phyloP scores from a whole-genome alignment of 345 rosid species.

The Eucalyptus polyanthemos region DNA sequence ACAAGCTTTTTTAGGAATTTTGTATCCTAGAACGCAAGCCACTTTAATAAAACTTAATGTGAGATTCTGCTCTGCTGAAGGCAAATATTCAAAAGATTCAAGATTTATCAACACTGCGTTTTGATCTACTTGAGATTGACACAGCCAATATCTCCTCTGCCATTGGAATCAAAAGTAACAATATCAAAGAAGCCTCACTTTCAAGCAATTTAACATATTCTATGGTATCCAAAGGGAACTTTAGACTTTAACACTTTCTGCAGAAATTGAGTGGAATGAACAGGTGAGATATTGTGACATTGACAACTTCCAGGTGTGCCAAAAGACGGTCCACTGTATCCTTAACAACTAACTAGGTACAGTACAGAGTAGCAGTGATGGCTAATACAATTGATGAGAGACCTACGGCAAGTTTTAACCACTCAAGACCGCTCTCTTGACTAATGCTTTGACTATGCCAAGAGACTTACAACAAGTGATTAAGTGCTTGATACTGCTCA shows the following conservation, averaged over 20 bases:
- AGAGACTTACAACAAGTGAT: neutral
- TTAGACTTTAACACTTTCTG: neutral
- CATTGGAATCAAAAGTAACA: neutral
- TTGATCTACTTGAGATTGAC: neutral
- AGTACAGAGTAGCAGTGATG: neutral
- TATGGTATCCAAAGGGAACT: neutral
- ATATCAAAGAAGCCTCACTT: neutral
- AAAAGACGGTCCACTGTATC: neutral
- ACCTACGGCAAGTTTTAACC: neutral
- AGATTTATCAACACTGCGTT: neutral
- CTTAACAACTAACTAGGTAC: neutral
- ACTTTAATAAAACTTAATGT: neutral
- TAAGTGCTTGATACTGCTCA: neutral
- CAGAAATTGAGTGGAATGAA: neutral
- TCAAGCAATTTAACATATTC: neutral
- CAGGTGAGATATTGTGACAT: neutral
- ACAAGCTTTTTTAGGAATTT: neutral
- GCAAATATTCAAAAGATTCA: neutral
- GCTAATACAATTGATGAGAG: neutral
- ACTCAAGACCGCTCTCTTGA: neutral
- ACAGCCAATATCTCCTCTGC: neutral
- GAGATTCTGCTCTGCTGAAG: neutral
- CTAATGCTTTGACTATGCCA: neutral
- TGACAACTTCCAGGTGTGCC: neutral
- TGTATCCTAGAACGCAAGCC: neutral